Percentiles rank a stretch among this genome's conserved stretches.
Evolutionary conservation across 345 rosid genomes (phyloP).

Genomic region (Citrus trifoliata): DNA sequence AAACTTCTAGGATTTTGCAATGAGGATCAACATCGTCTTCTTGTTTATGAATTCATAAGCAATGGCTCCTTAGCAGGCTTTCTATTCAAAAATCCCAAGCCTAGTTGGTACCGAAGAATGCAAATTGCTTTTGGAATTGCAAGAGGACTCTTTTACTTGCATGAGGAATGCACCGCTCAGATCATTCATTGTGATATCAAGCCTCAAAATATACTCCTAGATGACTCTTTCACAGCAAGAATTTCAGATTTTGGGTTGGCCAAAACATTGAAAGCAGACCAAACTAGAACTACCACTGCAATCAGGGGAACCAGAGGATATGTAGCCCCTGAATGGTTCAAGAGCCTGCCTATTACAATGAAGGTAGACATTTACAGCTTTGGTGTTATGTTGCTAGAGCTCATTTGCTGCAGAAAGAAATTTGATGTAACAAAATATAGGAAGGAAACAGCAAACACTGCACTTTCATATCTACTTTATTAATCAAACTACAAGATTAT

Average conservation of each 20-base stretch:
- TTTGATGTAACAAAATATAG: too few relatives aligned
- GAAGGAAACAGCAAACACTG: too few relatives aligned
- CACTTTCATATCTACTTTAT: too few relatives aligned
- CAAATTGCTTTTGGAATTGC: conserved; percentile 31
- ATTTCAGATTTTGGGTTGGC: conserved; percentile 41
- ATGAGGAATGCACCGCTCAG: conserved; percentile 34
- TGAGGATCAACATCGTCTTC: conserved; percentile 29
- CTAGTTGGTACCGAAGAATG: conserved; percentile 26
- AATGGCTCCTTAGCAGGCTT: conserved; percentile 27
- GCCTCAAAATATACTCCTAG: conserved; percentile 38
- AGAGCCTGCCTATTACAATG: conserved; percentile 33
- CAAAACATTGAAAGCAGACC: conserved; percentile 28
- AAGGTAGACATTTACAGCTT: conserved; percentile 50
- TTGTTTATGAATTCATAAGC: conserved; percentile 38
- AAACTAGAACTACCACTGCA: conserved; percentile 25
- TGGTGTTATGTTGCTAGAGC: conserved; percentile 36
- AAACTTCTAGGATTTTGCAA: conserved; percentile 34
- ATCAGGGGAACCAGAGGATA: conserved; percentile 43
- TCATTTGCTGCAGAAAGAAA: conserved; percentile 32
- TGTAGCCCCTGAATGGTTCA: conserved; percentile 46
- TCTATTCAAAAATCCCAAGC: conserved; percentile 20
- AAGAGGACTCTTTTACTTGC: conserved; percentile 35
- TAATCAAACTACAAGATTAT: too few relatives aligned
- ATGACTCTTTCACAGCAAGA: conserved; percentile 15
- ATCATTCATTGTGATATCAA: conserved; percentile 42